phyloP scores from a whole-genome alignment of 495 filamentous ascomycete species.

The Aspergillus egyptiacus region DNA sequence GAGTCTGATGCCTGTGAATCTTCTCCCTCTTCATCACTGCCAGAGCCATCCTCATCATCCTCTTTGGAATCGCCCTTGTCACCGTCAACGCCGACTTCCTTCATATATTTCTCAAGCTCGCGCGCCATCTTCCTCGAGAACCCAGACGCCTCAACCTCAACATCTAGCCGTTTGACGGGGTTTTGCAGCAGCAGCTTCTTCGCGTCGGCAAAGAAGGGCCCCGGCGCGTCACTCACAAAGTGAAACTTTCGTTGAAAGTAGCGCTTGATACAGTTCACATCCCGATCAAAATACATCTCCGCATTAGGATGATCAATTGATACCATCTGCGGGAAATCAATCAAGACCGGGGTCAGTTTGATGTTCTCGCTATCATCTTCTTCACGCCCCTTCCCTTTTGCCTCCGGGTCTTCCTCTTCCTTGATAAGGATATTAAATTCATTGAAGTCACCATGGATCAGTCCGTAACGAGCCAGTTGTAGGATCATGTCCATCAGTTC shows the following conservation, averaged over 20 bases:
- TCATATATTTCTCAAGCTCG: slow-evolving; percentile 85
- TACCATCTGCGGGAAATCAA: slow-evolving; percentile 98
- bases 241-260: slow-evolving; percentile 88
- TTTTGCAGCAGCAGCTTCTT: slow-evolving; percentile 64
- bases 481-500: slow-evolving; percentile 85
- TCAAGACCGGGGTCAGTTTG: slow-evolving; percentile 61
- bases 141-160: slow-evolving; percentile 85
- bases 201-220: slow-evolving; percentile 79
- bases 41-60: slow-evolving; percentile 33
- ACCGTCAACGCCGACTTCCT: slow-evolving; percentile 57
- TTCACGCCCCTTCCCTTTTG: slow-evolving; percentile 30
- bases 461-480: slow-evolving; percentile 72
- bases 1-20: slow-evolving; percentile 24
- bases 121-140: slow-evolving; percentile 95
- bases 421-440: slow-evolving; percentile 97
- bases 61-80: slow-evolving; percentile 28
- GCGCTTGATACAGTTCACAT: slow-evolving; percentile 87
- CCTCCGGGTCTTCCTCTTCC: slow-evolving; percentile 50
- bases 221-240: slow-evolving; percentile 73
- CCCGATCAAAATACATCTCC: slow-evolving; percentile 90
- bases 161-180: slow-evolving; percentile 66
- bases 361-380: slow-evolving; percentile 34
- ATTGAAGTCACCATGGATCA: slow-evolving; percentile 99
- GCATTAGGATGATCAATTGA: slow-evolving; percentile 93
- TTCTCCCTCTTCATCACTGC: slow-evolving; percentile 39